Evolutionary conservation across 768 basidiomycete genomes (phyloP), one percentile per base, ranked within the genome.

Genomic region (Suillus discolor): DNA sequence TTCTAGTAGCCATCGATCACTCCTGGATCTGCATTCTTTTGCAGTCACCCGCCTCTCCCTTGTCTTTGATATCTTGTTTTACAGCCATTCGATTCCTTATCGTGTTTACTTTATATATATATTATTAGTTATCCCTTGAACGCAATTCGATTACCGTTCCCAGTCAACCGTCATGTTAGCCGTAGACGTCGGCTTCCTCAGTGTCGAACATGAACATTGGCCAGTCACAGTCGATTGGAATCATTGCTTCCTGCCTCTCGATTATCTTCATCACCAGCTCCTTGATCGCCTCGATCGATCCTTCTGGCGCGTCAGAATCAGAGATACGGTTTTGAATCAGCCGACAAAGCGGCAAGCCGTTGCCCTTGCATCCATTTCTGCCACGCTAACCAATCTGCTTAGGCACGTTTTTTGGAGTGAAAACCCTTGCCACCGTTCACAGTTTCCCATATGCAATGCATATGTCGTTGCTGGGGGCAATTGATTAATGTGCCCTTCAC

Each of bases 111-210:
- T 31, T 31, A 31, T 31, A 0, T 31, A 6, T 6, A 6, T 31
- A 31, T 31, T 31, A 31, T 31, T 6, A 31, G 6, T 31, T 31
- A 6, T 31, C 31, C 6, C 1, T 31, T 31, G 31, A 31, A 31
- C 31, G 6, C 31, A 31, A 31, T 31, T 31, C 6, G 31, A 31
- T 1, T 31, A 6, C 31, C 31, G 6, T 1, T 20, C n/a, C 47
- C 18, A 86, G 85, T 79, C 79, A 1, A 84, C 83, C 3, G 83
- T 87, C 8, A 72, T 87, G 49, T 72, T 87, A 12, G 82, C 81
- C 25, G 83, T 83, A 3, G 85, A 86, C 59, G 81, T 87, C 1
- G 81, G 81, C 0, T 85, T 87, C 68, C 72, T 88, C 11, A 12
- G 85, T 87, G n/a, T 81, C 81, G n/a, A 76, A 75, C 41, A 77